These are phyloP conservation scores for Gracilaria gracilis DNA, from an alignment of 23 red algal genomes.

Conservation along the genomic window DNA sequence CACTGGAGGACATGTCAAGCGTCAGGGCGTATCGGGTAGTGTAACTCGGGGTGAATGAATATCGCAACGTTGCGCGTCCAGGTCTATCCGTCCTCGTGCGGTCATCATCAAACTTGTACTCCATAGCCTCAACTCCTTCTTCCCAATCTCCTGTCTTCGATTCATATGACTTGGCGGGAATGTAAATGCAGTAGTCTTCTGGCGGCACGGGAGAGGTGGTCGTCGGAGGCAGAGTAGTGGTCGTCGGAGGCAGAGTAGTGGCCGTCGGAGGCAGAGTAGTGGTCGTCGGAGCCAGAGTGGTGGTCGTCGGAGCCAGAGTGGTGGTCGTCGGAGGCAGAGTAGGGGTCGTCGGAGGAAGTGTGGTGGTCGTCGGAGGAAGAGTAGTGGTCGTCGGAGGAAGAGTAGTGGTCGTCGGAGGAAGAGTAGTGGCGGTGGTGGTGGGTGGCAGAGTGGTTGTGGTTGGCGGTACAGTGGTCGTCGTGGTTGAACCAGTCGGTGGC, in stretches of 20 bases:
- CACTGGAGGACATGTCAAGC: slow-evolving; percentile 37
- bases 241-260: neutral
- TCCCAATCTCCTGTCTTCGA: slow-evolving; percentile 37
- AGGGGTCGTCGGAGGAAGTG: too few species aligned
- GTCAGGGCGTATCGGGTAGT: slow-evolving; percentile 28
- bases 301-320: neutral
- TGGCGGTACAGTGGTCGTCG: neutral
- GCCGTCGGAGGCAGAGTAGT: neutral
- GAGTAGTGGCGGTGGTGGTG: neutral
- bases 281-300: neutral
- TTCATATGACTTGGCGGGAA: slow-evolving; percentile 19
- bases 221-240: neutral
- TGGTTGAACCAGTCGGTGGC: neutral
- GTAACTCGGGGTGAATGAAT: slow-evolving; percentile 22
- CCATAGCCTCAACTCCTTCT: neutral
- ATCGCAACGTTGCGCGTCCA: slow-evolving; percentile 13
- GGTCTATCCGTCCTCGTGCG: neutral
- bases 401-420: neutral
- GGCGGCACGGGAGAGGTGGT: neutral
- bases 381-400: neutral
- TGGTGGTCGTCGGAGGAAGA: neutral
- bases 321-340: too few species aligned
- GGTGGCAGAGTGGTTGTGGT: neutral
- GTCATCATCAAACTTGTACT: slow-evolving; percentile 1
- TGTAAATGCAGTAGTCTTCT: slow-evolving; percentile 27